These are phyloP conservation scores for Melaleuca quinquenervia DNA, from an alignment of 345 rosid genomes.

Conservation along the genomic window DNA sequence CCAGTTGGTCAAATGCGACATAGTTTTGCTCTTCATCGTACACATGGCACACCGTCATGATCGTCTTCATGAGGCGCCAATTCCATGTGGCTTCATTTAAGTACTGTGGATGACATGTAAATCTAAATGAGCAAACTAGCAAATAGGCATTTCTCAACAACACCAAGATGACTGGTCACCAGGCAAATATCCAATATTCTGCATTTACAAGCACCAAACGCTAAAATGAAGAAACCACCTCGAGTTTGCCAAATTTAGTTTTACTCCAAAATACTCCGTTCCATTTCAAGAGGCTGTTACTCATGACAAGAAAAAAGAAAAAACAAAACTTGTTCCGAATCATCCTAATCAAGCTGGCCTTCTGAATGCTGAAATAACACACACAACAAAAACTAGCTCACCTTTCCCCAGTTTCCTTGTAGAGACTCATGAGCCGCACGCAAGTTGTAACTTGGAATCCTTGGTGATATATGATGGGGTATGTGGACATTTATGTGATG, in stretches of 20 bases:
- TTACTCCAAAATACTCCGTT: not conserved
- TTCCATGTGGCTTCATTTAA: constrained; percentile 72
- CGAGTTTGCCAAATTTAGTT: not conserved
- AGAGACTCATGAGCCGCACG: constrained; percentile 63
- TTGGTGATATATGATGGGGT: constrained; percentile 67
- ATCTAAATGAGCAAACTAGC: not conserved
- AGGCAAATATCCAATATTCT: not conserved
- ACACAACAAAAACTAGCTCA: not conserved
- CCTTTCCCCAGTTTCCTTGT: constrained; percentile 94
- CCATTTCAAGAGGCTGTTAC: not conserved
- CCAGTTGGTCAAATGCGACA: constrained; percentile 47
- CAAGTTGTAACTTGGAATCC: constrained; percentile 85
- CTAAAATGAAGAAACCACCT: not conserved
- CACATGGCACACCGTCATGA: constrained; percentile 75
- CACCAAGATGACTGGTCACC: not conserved
- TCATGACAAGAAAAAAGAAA: not conserved
- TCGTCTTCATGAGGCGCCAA: constrained; percentile 86
- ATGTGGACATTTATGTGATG: constrained; percentile 82
- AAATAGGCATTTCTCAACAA: not conserved
- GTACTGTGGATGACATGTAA: constrained; percentile 32
- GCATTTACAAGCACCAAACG: not conserved
- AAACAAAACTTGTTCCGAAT: not conserved
- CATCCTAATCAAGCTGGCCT: not conserved
- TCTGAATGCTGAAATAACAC: not conserved
- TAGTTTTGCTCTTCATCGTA: constrained; percentile 54